Conservation (phyloP, 2,329 filamentous ascomycete species). For the Coniochaeta sp. region DNA sequence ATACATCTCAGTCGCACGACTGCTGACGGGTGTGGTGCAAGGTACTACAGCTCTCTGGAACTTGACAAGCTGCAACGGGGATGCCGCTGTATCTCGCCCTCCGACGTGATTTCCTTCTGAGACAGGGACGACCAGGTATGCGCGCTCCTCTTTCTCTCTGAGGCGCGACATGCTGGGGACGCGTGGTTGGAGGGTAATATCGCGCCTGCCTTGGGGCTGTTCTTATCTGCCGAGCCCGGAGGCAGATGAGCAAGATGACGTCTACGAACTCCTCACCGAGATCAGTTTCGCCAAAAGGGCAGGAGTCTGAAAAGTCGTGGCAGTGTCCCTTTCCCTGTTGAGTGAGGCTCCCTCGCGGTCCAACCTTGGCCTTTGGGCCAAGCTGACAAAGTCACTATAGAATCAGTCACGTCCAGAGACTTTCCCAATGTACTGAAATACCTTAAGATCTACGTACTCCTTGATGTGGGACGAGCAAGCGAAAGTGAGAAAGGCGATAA, state of each 20-base stretch:
- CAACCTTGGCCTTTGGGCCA: no score
- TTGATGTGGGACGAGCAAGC: no score
- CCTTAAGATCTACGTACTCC: no score
- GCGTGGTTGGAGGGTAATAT: background rate
- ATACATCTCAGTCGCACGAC: conserved; percentile 19
- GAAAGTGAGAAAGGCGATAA: no score
- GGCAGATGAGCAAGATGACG: no score
- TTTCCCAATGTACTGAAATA: no score
- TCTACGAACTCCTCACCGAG: background rate
- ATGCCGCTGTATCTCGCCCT: background rate
- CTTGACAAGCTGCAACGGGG: background rate
- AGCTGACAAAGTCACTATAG: no score
- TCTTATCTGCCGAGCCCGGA: no score
- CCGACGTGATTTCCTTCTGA: background rate
- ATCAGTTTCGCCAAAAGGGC: background rate
- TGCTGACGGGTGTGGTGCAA: conserved; percentile 31
- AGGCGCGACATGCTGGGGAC: background rate
- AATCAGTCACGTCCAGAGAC: no score
- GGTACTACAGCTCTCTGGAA: conserved; percentile 15
- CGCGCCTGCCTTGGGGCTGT: background rate
- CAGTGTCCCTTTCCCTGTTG: no score
- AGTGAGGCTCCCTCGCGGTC: no score
- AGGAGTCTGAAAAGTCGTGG: background rate
- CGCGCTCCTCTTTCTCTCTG: background rate
- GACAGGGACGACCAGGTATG: background rate